Evolutionary conservation across 352 stramenopile genomes (phyloP).

Genomic region (Lagenidium sp.): DNA sequence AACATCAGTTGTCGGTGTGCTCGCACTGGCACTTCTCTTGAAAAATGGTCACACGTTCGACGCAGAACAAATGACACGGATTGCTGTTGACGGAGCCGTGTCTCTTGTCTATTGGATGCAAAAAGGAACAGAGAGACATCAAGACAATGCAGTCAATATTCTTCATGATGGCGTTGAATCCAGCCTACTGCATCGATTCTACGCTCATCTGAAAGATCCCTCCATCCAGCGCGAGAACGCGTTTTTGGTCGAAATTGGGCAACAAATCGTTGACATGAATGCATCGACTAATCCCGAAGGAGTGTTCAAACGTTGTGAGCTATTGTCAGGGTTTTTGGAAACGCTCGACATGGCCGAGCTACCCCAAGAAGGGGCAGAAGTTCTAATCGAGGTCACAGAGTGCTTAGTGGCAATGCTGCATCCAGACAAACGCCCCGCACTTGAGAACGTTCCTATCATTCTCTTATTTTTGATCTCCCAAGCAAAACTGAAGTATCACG

Average conservation of each 20-base stretch:
- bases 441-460: slow-evolving; percentile 16
- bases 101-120: slow-evolving; percentile 81
- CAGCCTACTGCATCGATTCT: no score
- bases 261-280: slow-evolving; percentile 66
- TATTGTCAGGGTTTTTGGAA: slow-evolving; percentile 45
- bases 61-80: slow-evolving; percentile 53
- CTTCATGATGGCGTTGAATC: slow-evolving; percentile 65
- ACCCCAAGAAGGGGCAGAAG: slow-evolving; percentile 40
- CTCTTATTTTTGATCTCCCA: slow-evolving; percentile 34
- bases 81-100: slow-evolving; percentile 56
- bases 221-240: slow-evolving; percentile 39
- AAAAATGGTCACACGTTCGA: slow-evolving; percentile 48
- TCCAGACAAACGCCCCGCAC: slow-evolving; percentile 7
- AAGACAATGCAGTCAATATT: slow-evolving; percentile 73
- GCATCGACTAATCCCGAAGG: slow-evolving; percentile 34
- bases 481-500: slow-evolving; percentile 16
- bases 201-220: slow-evolving; percentile 38
- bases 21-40: slow-evolving; percentile 56
- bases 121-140: slow-evolving; percentile 72
- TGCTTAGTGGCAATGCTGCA: slow-evolving; percentile 29
- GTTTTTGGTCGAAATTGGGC: slow-evolving; percentile 56
- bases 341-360: slow-evolving; percentile 29
- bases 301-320: slow-evolving; percentile 56
- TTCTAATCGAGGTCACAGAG: slow-evolving; percentile 47
- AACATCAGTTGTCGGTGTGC: slow-evolving; percentile 63